phyloP scores from a whole-genome alignment of 345 rosid species.

The Gossypium australe region DNA sequence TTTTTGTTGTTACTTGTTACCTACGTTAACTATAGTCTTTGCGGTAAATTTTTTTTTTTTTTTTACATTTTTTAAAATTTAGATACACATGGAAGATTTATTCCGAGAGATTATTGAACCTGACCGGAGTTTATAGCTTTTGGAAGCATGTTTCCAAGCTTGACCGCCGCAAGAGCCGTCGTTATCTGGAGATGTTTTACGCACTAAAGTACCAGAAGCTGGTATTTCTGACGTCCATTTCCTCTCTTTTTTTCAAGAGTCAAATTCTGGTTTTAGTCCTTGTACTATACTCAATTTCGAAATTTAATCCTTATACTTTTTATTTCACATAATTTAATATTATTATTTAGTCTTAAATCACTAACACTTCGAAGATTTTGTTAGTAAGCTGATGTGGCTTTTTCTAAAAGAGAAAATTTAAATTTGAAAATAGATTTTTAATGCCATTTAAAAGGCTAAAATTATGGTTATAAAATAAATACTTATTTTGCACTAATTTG shows the following conservation, averaged over 20 bases:
- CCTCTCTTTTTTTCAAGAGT: background rate
- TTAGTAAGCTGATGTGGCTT: too few species aligned
- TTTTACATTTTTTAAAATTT: background rate
- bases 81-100: conserved; percentile 92
- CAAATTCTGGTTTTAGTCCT: background rate
- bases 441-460: too few species aligned
- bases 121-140: conserved; percentile 87
- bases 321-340: too few species aligned
- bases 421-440: too few species aligned
- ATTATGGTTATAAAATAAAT: too few species aligned
- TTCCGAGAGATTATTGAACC: conserved; percentile 73
- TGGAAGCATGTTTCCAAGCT: conserved; percentile 94
- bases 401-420: too few species aligned
- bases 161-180: conserved; percentile 75
- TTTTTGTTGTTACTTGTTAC: too few species aligned
- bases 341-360: too few species aligned
- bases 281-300: background rate
- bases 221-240: conserved; percentile 32
- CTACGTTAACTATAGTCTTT: background rate
- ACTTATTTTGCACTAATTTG: too few species aligned
- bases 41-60: too few species aligned
- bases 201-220: conserved; percentile 71
- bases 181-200: conserved; percentile 90
- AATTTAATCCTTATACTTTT: too few species aligned
- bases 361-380: too few species aligned